These are phyloP conservation scores for Saccharomyces pastorianus DNA, from an alignment of 1,139 yeast species.

Conservation along the genomic window DNA sequence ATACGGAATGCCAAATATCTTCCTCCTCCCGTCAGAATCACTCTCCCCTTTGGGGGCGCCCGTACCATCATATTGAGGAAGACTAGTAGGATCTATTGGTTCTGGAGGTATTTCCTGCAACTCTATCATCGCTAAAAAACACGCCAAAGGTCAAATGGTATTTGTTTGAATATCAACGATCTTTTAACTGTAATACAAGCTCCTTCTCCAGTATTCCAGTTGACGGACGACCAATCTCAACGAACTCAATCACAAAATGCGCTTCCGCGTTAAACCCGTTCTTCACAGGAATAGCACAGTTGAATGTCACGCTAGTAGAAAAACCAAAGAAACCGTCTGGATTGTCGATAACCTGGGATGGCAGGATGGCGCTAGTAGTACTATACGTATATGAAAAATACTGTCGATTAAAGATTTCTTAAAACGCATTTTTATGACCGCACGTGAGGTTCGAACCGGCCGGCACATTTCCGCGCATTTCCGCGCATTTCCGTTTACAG, in stretches of 20 bases:
- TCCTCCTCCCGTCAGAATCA: neutral
- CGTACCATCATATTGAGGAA: slow-evolving; percentile 6
- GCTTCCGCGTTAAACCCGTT: too few species aligned
- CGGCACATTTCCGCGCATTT: neutral
- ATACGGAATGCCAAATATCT: neutral
- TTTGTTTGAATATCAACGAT: neutral
- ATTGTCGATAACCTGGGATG: too few species aligned
- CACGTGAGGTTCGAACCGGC: neutral
- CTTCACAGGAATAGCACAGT: too few species aligned
- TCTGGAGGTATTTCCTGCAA: slow-evolving; percentile 16
- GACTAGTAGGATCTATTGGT: slow-evolving; percentile 11
- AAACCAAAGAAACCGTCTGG: too few species aligned
- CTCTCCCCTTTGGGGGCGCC: slow-evolving; percentile 2
- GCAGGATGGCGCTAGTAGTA: too few species aligned
- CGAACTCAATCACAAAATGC: too few species aligned
- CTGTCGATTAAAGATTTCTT: neutral
- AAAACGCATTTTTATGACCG: neutral
- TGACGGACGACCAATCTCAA: too few species aligned
- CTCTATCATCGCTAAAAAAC: slow-evolving; percentile 5
- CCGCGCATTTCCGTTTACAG: neutral
- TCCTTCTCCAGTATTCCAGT: neutral
- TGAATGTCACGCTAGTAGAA: too few species aligned
- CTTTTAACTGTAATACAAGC: too few species aligned
- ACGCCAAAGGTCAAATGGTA: neutral
- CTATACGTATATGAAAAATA: neutral